Conservation (phyloP, 352 stramenopile species). For the Phytophthora europaea region DNA sequence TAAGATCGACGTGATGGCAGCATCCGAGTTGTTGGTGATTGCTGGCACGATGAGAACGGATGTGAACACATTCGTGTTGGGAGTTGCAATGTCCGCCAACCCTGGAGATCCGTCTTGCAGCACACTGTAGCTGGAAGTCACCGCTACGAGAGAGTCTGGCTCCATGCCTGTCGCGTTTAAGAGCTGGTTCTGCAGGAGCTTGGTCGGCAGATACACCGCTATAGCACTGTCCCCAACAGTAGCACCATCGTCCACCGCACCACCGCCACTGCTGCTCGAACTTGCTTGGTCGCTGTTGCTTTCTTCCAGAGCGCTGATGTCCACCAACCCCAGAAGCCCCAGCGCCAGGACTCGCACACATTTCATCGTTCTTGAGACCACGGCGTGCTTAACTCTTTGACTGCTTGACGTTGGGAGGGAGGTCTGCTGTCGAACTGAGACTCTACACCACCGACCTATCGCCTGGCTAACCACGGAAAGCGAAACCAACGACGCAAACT, state of each 20-base stretch:
- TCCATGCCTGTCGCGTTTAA: neutral
- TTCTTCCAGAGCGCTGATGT: neutral
- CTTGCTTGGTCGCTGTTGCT: neutral
- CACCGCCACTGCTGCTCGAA: neutral
- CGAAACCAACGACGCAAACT: too few relatives aligned
- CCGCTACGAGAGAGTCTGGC: conserved; percentile 7
- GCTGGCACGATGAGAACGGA: conserved; percentile 7
- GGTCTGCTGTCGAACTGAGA: too few relatives aligned
- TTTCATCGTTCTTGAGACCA: neutral
- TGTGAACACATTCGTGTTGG: neutral
- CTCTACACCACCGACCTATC: too few relatives aligned
- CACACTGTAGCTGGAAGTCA: conserved; percentile 8
- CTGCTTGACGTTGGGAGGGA: too few relatives aligned
- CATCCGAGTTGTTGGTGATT: neutral
- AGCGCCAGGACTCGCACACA: neutral
- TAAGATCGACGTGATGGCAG: neutral
- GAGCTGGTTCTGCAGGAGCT: neutral
- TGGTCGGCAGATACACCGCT: neutral
- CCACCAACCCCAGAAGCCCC: neutral
- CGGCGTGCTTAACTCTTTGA: too few relatives aligned
- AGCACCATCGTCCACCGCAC: neutral
- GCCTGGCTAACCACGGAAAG: too few relatives aligned
- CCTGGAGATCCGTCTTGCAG: conserved; percentile 2
- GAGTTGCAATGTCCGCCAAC: neutral
- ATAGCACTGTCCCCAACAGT: neutral